Conservation (phyloP, 2,329 filamentous ascomycete species). For the Fusarium compactum region DNA sequence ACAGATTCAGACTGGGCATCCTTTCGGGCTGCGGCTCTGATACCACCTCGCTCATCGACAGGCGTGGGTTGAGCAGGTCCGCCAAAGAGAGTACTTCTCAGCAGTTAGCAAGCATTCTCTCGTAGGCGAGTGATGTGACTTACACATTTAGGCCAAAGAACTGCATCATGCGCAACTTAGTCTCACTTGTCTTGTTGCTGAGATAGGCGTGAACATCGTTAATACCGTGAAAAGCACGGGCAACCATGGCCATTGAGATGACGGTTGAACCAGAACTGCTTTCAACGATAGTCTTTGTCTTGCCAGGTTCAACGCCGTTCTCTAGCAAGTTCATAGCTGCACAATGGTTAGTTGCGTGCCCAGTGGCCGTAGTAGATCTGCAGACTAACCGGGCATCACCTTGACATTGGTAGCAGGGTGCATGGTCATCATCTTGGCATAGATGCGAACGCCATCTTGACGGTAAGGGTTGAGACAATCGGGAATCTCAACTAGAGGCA, state of each 20-base stretch:
- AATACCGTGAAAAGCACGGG: conserved; percentile 54
- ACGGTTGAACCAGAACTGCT: conserved; percentile 72
- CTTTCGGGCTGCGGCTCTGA: conserved; percentile 48
- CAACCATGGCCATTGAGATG: conserved; percentile 63
- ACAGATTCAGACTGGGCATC: conserved; percentile 48
- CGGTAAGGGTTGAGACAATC: conserved; percentile 67
- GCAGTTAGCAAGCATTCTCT: conserved; percentile 4
- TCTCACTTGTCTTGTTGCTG: conserved; percentile 61
- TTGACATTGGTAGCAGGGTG: conserved; percentile 73
- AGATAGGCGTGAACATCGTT: conserved; percentile 58
- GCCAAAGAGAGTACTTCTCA: conserved; percentile 48
- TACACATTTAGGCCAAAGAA: conserved; percentile 53
- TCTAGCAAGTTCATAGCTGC: conserved; percentile 61
- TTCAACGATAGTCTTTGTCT: conserved; percentile 67
- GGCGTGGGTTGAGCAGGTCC: conserved; percentile 52
- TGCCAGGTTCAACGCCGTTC: conserved; percentile 57
- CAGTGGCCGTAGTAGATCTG: neutral
- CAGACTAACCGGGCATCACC: conserved; percentile 64
- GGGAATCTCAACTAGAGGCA: conserved; percentile 71
- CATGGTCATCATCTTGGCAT: conserved; percentile 73
- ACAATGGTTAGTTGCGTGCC: conserved; percentile 14
- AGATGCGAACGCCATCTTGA: conserved; percentile 69
- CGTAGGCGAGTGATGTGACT: conserved; percentile 2
- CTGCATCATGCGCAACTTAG: conserved; percentile 50
- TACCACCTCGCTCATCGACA: conserved; percentile 50